Evolutionary conservation across 306 rosid genomes (phyloP).

Genomic region (Cicer pinnatifidum): DNA sequence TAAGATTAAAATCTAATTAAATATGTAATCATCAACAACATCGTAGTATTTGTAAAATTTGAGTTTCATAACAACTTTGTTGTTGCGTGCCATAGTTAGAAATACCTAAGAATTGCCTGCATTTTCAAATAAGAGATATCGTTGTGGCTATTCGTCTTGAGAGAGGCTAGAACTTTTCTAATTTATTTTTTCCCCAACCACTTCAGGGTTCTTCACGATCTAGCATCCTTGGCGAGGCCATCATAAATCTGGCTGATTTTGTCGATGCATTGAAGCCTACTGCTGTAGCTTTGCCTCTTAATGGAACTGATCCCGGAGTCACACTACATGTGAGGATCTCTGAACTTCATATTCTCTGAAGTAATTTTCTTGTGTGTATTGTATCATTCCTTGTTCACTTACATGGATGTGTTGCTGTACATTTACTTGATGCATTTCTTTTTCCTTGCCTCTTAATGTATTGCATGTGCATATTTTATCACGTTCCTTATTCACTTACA

Average conservation of each 20-base stretch:
- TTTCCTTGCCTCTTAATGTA: constrained; percentile 23
- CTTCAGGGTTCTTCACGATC: constrained; percentile 93
- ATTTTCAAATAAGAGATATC: constrained; percentile 15
- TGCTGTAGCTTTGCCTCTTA: constrained; percentile 68
- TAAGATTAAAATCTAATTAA: constrained; percentile 11
- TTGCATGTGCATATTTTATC: constrained; percentile 18
- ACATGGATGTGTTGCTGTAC: constrained; percentile 21
- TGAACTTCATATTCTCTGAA: constrained; percentile 41
- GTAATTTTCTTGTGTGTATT: constrained; percentile 18
- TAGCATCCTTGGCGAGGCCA: constrained; percentile 91
- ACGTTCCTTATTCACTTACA: too few species aligned
- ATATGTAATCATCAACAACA: constrained; percentile 17
- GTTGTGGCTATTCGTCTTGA: constrained; percentile 32
- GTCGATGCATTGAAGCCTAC: constrained; percentile 93
- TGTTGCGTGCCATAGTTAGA: constrained; percentile 37
- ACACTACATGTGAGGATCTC: constrained; percentile 80
- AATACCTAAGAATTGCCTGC: constrained; percentile 23
- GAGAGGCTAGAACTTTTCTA: constrained; percentile 44
- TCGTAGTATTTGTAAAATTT: constrained; percentile 27
- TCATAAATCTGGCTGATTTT: constrained; percentile 86
- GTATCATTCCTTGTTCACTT: constrained; percentile 22
- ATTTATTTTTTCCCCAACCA: constrained; percentile 48
- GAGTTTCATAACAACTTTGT: constrained; percentile 31
- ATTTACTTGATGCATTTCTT: constrained; percentile 33
- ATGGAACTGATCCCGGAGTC: constrained; percentile 85